Percentiles rank a stretch among this genome's conserved stretches.
These are phyloP conservation scores for Coemansia sp. DNA, from an alignment of 192 early-diverging fungal species.

Conservation along the genomic window DNA sequence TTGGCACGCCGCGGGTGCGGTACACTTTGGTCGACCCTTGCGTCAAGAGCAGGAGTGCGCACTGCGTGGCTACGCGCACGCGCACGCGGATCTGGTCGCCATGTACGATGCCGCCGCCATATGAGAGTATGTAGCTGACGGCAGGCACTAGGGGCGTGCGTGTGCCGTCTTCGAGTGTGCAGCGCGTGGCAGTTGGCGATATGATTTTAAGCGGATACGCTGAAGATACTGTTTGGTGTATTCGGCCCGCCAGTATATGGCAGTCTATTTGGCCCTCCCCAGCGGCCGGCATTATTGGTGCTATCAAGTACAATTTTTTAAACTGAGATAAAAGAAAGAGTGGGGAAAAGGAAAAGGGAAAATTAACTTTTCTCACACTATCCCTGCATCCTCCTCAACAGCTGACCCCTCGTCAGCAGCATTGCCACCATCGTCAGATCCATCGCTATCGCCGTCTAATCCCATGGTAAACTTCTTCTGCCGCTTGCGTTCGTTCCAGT, in stretches of 20 bases:
- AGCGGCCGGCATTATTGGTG: conserved; percentile 19
- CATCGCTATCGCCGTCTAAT: background rate
- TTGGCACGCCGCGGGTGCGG: conserved; percentile 43
- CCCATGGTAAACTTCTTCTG: conserved; percentile 70
- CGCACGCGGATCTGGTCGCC: conserved; percentile 63
- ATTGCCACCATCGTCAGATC: conserved; percentile 7
- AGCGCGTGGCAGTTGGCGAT: conserved; percentile 28
- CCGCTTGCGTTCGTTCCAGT: conserved; percentile 90
- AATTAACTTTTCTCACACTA: background rate
- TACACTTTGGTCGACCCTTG: conserved; percentile 87
- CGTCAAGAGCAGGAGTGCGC: conserved; percentile 67
- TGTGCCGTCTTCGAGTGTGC: background rate
- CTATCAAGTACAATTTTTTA: background rate
- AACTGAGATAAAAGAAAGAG: background rate
- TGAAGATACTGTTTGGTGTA: conserved; percentile 21
- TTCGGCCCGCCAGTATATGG: conserved; percentile 30
- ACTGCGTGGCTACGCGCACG: conserved; percentile 53
- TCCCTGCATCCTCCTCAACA: background rate
- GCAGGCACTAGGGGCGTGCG: conserved; percentile 15
- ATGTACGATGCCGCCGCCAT: conserved; percentile 77
- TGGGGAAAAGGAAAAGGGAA: background rate
- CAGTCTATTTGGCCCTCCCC: conserved; percentile 46
- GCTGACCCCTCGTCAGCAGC: conserved; percentile 8
- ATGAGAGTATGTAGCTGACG: conserved; percentile 63
- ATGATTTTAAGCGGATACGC: conserved; percentile 57